Evolutionary conservation across 2,329 filamentous ascomycete species (phyloP).

Genomic region (Simplicillium sp.): DNA sequence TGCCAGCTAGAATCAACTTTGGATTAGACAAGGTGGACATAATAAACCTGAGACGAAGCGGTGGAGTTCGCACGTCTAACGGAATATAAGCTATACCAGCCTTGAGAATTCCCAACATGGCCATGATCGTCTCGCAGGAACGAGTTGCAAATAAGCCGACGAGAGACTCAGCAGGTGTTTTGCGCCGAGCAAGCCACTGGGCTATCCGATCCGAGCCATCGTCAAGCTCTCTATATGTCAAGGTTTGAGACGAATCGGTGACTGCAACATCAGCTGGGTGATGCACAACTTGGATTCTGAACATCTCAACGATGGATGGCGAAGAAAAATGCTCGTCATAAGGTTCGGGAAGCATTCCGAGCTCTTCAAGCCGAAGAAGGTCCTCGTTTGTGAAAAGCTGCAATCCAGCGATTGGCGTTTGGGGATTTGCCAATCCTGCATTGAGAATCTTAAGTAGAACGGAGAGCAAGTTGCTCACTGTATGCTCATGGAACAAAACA

Average conservation of each 20-base stretch:
- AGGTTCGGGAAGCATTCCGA: neutral
- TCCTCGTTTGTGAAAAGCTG: neutral
- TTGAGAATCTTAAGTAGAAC: constrained; percentile 1
- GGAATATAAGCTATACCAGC: constrained; percentile 16
- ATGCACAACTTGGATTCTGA: constrained; percentile 8
- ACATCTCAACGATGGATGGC: constrained; percentile 13
- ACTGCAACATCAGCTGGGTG: constrained; percentile 10
- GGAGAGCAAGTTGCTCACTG: neutral
- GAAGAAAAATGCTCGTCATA: constrained; percentile 8
- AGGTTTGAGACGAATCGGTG: constrained; percentile 4
- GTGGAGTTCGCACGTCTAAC: constrained; percentile 10
- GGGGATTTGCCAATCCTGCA: constrained; percentile 1
- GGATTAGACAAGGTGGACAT: neutral
- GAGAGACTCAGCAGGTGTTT: constrained; percentile 8
- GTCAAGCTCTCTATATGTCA: constrained; percentile 15
- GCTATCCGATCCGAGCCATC: constrained; percentile 9
- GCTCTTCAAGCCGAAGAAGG: neutral
- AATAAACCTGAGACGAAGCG: constrained; percentile 8
- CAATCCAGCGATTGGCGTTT: neutral
- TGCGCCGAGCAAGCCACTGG: constrained; percentile 7
- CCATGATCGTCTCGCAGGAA: constrained; percentile 13
- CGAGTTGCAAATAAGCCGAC: constrained; percentile 11
- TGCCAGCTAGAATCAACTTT: constrained; percentile 8
- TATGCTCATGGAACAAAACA: neutral
- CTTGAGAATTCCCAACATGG: constrained; percentile 15